Conservation (phyloP, 352 stramenopile genomes). For the Globisporangium splendens region DNA sequence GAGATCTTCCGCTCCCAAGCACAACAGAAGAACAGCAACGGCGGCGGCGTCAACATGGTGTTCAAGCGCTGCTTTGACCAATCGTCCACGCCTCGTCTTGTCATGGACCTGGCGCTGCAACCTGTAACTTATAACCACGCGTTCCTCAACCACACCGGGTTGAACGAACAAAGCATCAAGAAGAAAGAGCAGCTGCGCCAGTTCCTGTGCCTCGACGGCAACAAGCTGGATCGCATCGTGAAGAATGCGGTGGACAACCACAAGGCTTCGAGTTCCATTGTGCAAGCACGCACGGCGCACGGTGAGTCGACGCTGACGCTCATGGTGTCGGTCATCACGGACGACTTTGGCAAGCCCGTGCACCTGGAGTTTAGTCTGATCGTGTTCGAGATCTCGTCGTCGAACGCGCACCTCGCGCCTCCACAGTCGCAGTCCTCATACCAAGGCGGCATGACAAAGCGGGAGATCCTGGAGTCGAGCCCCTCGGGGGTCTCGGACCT, state of each 20-base stretch:
- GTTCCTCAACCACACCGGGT: slow-evolving; percentile 44
- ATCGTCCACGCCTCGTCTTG: slow-evolving; percentile 50
- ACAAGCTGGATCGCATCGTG: slow-evolving; percentile 43
- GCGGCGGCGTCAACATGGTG: slow-evolving; percentile 26
- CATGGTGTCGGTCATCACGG: slow-evolving; percentile 49
- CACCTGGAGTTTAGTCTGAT: slow-evolving; percentile 66
- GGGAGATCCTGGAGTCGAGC: slow-evolving; percentile 47
- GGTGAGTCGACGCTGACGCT: slow-evolving; percentile 54
- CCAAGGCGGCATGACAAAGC: slow-evolving; percentile 20
- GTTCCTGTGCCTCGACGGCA: slow-evolving; percentile 45
- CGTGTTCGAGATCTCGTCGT: slow-evolving; percentile 52
- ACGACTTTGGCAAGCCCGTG: slow-evolving; percentile 46
- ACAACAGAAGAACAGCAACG: slow-evolving; percentile 17
- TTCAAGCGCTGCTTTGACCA: slow-evolving; percentile 72
- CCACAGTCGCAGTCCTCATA: slow-evolving; percentile 9
- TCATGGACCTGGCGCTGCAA: slow-evolving; percentile 50
- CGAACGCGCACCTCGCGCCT: slow-evolving; percentile 10
- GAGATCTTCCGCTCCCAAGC: slow-evolving; percentile 20
- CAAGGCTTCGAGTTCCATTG: slow-evolving; percentile 40
- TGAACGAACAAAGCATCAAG: slow-evolving; percentile 38
- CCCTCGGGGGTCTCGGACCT: slow-evolving; percentile 53
- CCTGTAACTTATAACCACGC: slow-evolving; percentile 52
- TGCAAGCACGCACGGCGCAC: slow-evolving; percentile 41
- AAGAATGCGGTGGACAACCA: slow-evolving; percentile 35
- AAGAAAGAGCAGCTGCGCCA: slow-evolving; percentile 31